Conservation (phyloP, 1,284 basidiomycete species). For the Mixia osmundae region DNA sequence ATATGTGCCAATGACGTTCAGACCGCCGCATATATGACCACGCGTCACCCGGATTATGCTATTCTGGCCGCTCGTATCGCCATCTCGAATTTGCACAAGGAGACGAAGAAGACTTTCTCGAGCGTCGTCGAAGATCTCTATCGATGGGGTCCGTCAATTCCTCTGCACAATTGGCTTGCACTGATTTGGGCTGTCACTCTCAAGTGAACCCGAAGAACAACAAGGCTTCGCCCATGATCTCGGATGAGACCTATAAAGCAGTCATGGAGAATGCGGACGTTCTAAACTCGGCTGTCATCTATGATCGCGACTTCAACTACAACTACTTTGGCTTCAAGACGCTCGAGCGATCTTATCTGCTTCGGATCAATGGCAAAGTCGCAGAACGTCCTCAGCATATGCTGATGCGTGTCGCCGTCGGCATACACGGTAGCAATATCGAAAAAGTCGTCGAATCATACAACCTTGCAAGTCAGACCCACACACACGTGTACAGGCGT, state of each 20-base stretch:
- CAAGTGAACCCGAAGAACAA: slow-evolving; percentile 91
- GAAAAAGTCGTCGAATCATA: slow-evolving; percentile 69
- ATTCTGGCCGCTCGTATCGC: slow-evolving; percentile 95
- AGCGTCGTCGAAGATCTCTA: slow-evolving; percentile 78
- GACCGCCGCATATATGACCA: slow-evolving; percentile 92
- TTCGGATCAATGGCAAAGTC: slow-evolving; percentile 79
- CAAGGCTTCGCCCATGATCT: slow-evolving; percentile 64
- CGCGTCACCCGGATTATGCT: slow-evolving; percentile 55
- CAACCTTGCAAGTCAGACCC: slow-evolving; percentile 15
- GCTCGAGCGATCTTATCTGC: slow-evolving; percentile 88
- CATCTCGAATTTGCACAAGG: slow-evolving; percentile 96
- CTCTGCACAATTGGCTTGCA: too few relatives aligned
- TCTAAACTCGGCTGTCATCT: slow-evolving; percentile 88
- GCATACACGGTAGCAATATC: slow-evolving; percentile 78
- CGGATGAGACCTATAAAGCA: slow-evolving; percentile 59
- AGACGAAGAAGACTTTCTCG: slow-evolving; percentile 93
- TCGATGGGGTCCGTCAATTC: too few relatives aligned
- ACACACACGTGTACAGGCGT: background rate
- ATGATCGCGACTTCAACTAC: slow-evolving; percentile 94
- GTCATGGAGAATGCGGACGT: slow-evolving; percentile 59
- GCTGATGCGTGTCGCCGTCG: slow-evolving; percentile 98
- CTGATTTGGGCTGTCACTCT: too few relatives aligned
- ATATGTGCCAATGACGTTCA: slow-evolving; percentile 21
- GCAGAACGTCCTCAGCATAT: slow-evolving; percentile 97
- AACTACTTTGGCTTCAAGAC: slow-evolving; percentile 91